Conservation (phyloP, 352 stramenopile species). For the Globisporangium uncinulatum region DNA sequence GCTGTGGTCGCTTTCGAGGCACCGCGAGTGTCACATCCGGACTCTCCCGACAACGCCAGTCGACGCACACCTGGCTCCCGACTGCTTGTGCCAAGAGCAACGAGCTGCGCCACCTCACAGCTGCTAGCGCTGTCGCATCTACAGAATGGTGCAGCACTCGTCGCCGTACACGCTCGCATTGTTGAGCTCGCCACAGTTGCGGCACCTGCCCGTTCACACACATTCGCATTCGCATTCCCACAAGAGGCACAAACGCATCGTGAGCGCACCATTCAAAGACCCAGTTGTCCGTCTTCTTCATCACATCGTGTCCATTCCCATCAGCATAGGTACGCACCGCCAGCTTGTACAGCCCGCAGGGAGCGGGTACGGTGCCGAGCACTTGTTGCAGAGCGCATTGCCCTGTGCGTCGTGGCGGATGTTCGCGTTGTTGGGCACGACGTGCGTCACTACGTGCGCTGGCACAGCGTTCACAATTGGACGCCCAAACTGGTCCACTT, state of each 20-base stretch:
- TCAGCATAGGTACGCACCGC: slow-evolving; percentile 22
- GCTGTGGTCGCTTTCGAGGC: too few species aligned
- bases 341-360: slow-evolving; percentile 64
- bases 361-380: slow-evolving; percentile 59
- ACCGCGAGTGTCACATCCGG: too few species aligned
- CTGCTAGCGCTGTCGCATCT: neutral
- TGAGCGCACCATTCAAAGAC: too few species aligned
- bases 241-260: too few species aligned
- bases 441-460: slow-evolving; percentile 2
- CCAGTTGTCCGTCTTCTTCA: too few species aligned
- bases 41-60: too few species aligned
- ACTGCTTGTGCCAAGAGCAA: too few species aligned
- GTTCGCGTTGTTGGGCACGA: slow-evolving; percentile 25
- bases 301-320: too few species aligned
- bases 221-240: too few species aligned
- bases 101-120: too few species aligned
- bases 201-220: slow-evolving; percentile 26
- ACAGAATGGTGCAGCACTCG: slow-evolving; percentile 65
- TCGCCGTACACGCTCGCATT: slow-evolving; percentile 74
- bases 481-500: slow-evolving; percentile 18
- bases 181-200: slow-evolving; percentile 66
- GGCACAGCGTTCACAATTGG: slow-evolving; percentile 19
- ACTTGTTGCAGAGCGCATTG: slow-evolving; percentile 76
- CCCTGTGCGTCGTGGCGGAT: slow-evolving; percentile 44
- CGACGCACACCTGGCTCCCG: too few species aligned